phyloP scores from a whole-genome alignment of 2,329 filamentous ascomycete species.

The Sphaerostilbella broomeana region DNA sequence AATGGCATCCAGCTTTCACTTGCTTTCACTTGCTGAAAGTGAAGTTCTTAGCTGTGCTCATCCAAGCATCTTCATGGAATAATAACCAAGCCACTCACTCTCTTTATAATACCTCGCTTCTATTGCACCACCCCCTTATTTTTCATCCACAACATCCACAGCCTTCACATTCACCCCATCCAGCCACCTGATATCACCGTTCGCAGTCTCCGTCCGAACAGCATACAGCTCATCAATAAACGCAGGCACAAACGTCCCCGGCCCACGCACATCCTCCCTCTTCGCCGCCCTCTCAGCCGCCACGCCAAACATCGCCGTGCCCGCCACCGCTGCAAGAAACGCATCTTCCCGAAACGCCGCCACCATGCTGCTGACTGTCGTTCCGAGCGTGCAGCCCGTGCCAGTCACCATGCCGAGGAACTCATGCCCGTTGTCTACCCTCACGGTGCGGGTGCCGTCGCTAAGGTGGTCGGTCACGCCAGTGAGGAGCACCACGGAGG shows the following conservation, averaged over 20 bases:
- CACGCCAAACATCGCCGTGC: conserved; percentile 67
- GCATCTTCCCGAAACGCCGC: conserved; percentile 57
- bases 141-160: conserved; percentile 21
- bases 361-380: conserved; percentile 68
- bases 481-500: conserved; percentile 74
- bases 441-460: conserved; percentile 62
- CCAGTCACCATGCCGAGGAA: conserved; percentile 67
- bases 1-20: no score
- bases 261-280: conserved; percentile 61
- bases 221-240: conserved; percentile 68
- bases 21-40: not conserved
- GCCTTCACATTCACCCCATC: conserved; percentile 42
- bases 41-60: no score
- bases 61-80: no score
- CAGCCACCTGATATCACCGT: conserved; percentile 46
- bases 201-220: conserved; percentile 41
- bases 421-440: conserved; percentile 70
- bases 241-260: conserved; percentile 78
- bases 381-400: conserved; percentile 80
- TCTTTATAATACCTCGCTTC: no score
- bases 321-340: conserved; percentile 67
- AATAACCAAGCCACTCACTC: no score
- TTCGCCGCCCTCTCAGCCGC: conserved; percentile 64
- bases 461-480: conserved; percentile 71
- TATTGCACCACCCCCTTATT: not conserved